Conservation (phyloP, 805 yeast genomes). For the Hanseniaspora clermontiae region DNA sequence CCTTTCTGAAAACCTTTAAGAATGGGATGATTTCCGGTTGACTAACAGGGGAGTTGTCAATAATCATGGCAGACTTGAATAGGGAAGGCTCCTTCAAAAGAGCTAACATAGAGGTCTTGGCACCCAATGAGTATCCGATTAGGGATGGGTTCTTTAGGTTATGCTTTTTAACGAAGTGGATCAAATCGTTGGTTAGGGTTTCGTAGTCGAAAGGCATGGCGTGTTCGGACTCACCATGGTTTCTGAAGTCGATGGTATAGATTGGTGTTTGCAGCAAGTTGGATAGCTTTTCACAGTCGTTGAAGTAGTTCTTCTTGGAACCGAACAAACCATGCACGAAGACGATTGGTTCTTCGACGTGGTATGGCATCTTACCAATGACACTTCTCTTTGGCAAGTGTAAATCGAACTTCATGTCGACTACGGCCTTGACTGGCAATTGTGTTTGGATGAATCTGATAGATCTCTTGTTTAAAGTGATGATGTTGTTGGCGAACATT, state of each 20-base stretch:
- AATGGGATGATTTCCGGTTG: constrained; percentile 28
- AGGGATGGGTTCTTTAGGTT: constrained; percentile 23
- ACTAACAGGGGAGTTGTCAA: constrained; percentile 37
- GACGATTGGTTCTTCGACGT: constrained; percentile 27
- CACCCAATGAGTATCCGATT: constrained; percentile 43
- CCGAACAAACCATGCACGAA: constrained; percentile 42
- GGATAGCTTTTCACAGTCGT: constrained; percentile 30
- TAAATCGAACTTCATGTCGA: constrained; percentile 24
- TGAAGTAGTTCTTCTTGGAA: constrained; percentile 31
- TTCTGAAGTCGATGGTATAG: constrained; percentile 36
- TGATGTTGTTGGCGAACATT: constrained; percentile 3
- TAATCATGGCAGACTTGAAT: constrained; percentile 30
- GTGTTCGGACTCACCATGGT: constrained; percentile 37
- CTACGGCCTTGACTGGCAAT: constrained; percentile 19
- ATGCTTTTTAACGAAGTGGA: constrained; percentile 26
- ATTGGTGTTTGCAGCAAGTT: constrained; percentile 26
- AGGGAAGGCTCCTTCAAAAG: constrained; percentile 31
- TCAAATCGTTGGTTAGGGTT: constrained; percentile 33
- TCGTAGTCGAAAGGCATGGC: constrained; percentile 33
- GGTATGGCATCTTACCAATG: constrained; percentile 19
- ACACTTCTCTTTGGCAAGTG: constrained; percentile 22
- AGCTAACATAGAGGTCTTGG: constrained; percentile 37
- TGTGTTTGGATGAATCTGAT: constrained; percentile 9
- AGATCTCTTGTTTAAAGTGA: constrained; percentile 1
- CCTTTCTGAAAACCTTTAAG: constrained; percentile 30